phyloP scores from a whole-genome alignment of 1,139 yeast genomes.

The Yarrowia galli region DNA sequence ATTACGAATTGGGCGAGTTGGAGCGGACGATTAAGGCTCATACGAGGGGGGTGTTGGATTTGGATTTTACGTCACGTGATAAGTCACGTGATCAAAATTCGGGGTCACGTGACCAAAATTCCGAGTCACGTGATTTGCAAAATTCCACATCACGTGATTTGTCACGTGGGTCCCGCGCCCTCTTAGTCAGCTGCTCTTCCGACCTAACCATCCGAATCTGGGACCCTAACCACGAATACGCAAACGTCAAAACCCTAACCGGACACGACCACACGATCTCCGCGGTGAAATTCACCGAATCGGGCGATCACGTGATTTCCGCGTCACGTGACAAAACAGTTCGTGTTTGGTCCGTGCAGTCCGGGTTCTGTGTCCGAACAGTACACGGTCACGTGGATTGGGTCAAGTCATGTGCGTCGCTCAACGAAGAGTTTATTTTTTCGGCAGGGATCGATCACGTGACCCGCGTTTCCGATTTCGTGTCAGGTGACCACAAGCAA shows the following conservation, averaged over 20 bases:
- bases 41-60: slow-evolving; percentile 69
- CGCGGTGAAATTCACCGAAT: slow-evolving; percentile 61
- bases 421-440: slow-evolving; percentile 61
- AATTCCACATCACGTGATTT: slow-evolving; percentile 39
- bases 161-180: slow-evolving; percentile 43
- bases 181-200: slow-evolving; percentile 73
- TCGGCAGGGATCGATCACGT: slow-evolving; percentile 87
- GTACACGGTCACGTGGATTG: slow-evolving; percentile 87
- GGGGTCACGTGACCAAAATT: no score
- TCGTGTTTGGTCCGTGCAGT: slow-evolving; percentile 75
- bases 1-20: slow-evolving; percentile 72
- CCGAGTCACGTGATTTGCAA: no score
- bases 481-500: slow-evolving; percentile 72
- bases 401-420: slow-evolving; percentile 73
- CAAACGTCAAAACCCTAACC: slow-evolving; percentile 67
- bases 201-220: slow-evolving; percentile 78
- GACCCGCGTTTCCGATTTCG: slow-evolving; percentile 66
- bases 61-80: slow-evolving; percentile 58
- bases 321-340: slow-evolving; percentile 80
- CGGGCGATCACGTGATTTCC: slow-evolving; percentile 61
- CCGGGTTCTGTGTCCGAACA: slow-evolving; percentile 72
- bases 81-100: not conserved
- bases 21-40: slow-evolving; percentile 77
- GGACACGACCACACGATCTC: slow-evolving; percentile 96
- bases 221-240: slow-evolving; percentile 62